Percentiles rank a stretch among this genome's conserved stretches.
phyloP scores from a whole-genome alignment of 2,329 filamentous ascomycete genomes.

The Coleophoma eucalyptorum region DNA sequence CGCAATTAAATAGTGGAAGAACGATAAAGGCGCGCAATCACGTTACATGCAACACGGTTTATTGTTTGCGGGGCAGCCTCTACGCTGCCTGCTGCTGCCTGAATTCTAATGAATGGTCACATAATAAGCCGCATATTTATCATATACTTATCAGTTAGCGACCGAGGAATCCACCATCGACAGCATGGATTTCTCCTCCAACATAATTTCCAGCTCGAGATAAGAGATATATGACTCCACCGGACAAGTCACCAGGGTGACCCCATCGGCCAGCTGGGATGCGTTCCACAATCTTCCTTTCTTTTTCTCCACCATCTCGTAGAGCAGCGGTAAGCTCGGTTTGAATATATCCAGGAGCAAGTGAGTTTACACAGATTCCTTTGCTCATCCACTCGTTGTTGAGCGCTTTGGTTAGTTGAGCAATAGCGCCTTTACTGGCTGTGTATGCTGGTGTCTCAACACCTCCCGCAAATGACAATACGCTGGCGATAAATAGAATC shows the following conservation, averaged over 20 bases:
- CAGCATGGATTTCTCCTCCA: slow-evolving; percentile 9
- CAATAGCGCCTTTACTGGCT: slow-evolving; percentile 19
- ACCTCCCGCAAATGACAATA: slow-evolving; percentile 14
- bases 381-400: slow-evolving; percentile 76
- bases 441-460: slow-evolving; percentile 9
- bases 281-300: slow-evolving; percentile 64
- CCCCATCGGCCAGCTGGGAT: slow-evolving; percentile 83
- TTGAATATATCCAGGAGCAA: slow-evolving; percentile 80
- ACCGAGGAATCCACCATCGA: slow-evolving; percentile 10
- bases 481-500: slow-evolving; percentile 2
- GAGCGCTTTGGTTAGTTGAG: slow-evolving; percentile 68
- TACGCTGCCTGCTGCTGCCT: too few relatives aligned
- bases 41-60: too few relatives aligned
- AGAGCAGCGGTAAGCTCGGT: slow-evolving; percentile 86
- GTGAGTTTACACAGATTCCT: slow-evolving; percentile 79
- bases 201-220: slow-evolving; percentile 43
- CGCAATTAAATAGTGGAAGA: too few relatives aligned
- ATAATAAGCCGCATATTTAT: too few relatives aligned
- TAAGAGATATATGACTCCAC: slow-evolving; percentile 69
- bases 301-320: slow-evolving; percentile 71
- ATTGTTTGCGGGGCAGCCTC: too few relatives aligned
- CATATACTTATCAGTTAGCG: background rate
- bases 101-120: too few relatives aligned
- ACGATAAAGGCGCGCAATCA: too few relatives aligned
- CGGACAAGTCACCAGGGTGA: slow-evolving; percentile 77